phyloP scores from a whole-genome alignment of 2,329 filamentous ascomycete species.

The Elsinoe ampelina region DNA sequence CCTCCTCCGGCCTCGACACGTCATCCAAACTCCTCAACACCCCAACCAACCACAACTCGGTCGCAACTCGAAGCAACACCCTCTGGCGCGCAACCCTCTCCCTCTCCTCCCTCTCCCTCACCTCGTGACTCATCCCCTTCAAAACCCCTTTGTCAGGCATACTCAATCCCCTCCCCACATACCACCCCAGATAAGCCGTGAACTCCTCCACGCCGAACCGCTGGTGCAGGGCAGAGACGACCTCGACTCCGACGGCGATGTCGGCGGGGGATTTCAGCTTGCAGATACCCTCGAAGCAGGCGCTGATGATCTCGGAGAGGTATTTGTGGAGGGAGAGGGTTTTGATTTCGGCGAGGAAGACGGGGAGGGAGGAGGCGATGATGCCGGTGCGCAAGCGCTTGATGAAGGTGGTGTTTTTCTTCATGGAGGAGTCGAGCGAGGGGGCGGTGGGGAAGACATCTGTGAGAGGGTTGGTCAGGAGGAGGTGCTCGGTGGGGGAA shows the following conservation, averaged over 20 bases:
- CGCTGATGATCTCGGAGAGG: conserved; percentile 90
- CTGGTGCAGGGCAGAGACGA: conserved; percentile 90
- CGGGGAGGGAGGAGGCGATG: conserved; percentile 65
- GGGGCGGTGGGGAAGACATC: conserved; percentile 69
- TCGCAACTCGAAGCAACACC: conserved; percentile 77
- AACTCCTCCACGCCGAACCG: conserved; percentile 86
- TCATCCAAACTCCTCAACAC: conserved; percentile 73
- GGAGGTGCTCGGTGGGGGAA: conserved; percentile 12
- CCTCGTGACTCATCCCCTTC: conserved; percentile 68
- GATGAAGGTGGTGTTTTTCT: conserved; percentile 98
- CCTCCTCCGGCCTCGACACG: conserved; percentile 55
- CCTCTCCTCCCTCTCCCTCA: conserved; percentile 91
- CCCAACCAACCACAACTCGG: conserved; percentile 90
- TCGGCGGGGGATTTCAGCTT: conserved; percentile 87
- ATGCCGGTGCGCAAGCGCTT: conserved; percentile 89
- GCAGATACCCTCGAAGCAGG: conserved; percentile 88
- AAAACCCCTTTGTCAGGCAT: conserved; percentile 79
- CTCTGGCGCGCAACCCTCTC: conserved; percentile 81
- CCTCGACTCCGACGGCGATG: conserved; percentile 82
- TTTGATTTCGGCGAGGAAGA: conserved; percentile 82
- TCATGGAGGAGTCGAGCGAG: conserved; percentile 85
- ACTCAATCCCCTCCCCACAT: conserved; percentile 80
- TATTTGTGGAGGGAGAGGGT: conserved; percentile 91
- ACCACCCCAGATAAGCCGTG: conserved; percentile 84
- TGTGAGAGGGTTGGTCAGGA: conserved; percentile 30